Evolutionary conservation across 1,284 basidiomycete species (phyloP), one percentile per base, ranked within the genome.

Genomic region (Cutaneotrichosporon cavernicola): DNA sequence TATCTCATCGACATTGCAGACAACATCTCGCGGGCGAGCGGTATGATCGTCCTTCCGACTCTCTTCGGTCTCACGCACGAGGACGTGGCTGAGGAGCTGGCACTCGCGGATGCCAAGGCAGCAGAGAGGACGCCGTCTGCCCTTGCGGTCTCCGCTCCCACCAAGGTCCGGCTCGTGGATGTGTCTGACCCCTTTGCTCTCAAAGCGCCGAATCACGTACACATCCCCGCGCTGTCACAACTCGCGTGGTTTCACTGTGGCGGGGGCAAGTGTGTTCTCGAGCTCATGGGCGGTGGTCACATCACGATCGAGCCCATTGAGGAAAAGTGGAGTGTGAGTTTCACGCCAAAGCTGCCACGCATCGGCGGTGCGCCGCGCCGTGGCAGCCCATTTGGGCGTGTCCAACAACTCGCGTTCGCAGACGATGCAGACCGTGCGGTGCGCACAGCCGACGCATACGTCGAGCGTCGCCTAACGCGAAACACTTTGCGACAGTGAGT

Each of bases 1-100:
- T 86, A 87, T 26, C 87, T 98, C 56, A 89, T 99, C 65, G 95
- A 99, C 76, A 89, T 97, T 66, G 92, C 96, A 7, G 94, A 95
- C 69, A 91, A 86, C 60, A 83, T 86, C 31, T 82, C 82, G 32
- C 85, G 88, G n/a, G 84, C 90, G 4, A 74, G 84, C 22, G 92
- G 91, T 5, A 83, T 97, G 32, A 81, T 92, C 18, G 91, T 89
- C 18, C 85, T 86, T 1, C 96, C 95, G 0, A 92, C 90, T 2
- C 80, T 98, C 9, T 91, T 94, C 71, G 95, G 96, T 0, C 81
- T 98, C 2, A 87, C 91, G 71, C 88, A 91, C n/a, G 81, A 83
- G 6, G 86, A 88, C 58, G 73, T 88, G 7, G 84, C 89, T 58
- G 10, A 38, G 10, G 55, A 56, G 38, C 55, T 36, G 10, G 55